Conservation (phyloP, 1,284 basidiomycete species). For the Naganishia cerealis region DNA sequence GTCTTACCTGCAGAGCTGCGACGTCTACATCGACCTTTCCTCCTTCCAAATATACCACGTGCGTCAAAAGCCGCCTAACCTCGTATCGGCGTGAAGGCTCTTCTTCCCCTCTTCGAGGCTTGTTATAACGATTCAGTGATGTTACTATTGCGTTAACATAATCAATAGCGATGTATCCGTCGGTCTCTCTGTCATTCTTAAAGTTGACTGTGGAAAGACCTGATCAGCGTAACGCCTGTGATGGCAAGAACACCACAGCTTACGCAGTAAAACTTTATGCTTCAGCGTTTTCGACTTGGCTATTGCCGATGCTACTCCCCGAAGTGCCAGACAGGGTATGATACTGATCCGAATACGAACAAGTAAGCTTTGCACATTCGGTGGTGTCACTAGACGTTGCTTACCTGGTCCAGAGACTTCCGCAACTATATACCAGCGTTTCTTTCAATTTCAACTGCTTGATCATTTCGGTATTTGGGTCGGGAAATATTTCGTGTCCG, state of each 20-base stretch:
- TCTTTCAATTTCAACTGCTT: slow-evolving; percentile 65
- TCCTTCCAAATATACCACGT: slow-evolving; percentile 73
- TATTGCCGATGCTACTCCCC: slow-evolving; percentile 76
- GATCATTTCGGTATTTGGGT: slow-evolving; percentile 79
- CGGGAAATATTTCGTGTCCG: slow-evolving; percentile 80
- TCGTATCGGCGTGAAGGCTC: slow-evolving; percentile 17
- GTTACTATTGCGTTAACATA: slow-evolving; percentile 76
- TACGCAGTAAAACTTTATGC: slow-evolving; percentile 80
- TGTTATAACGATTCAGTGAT: slow-evolving; percentile 65
- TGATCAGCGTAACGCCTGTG: not conserved
- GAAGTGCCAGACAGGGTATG: slow-evolving; percentile 83
- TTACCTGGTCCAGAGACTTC: slow-evolving; percentile 87
- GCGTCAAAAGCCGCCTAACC: slow-evolving; percentile 61
- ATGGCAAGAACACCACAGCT: slow-evolving; percentile 44
- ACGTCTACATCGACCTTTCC: slow-evolving; percentile 66
- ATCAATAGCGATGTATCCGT: slow-evolving; percentile 77
- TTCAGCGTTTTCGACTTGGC: slow-evolving; percentile 69
- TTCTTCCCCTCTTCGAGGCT: slow-evolving; percentile 55
- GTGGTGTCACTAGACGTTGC: slow-evolving; percentile 18
- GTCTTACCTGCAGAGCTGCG: slow-evolving; percentile 63
- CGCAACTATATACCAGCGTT: slow-evolving; percentile 84
- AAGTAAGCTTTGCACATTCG: not conserved
- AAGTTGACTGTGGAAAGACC: slow-evolving; percentile 68
- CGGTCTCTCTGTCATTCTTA: slow-evolving; percentile 86
- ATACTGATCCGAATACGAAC: slow-evolving; percentile 60